Evolutionary conservation across 129 eudicot species (phyloP), one percentile per base, ranked within the genome.

Genomic region (Centrapalus pauciflorus): DNA sequence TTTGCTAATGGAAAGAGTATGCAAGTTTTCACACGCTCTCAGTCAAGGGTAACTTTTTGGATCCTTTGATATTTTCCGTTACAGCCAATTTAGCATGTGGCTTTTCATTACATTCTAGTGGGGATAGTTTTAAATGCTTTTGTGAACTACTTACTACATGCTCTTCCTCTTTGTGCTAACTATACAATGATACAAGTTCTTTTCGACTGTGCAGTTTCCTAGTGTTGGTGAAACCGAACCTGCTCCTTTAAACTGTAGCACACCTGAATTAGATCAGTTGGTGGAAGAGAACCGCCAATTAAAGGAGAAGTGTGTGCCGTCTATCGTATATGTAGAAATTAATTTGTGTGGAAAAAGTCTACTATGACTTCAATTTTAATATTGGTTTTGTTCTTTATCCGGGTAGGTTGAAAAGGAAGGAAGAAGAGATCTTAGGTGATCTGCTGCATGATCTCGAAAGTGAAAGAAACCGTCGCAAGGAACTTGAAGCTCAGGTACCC

Each of bases 401-500:
- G 12, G 12, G 14, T 76, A 90, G 97, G 74, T 76, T 88, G 80
- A 60, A 71, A 37, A 66, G 72, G 65, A 78, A 71, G 59, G 94
- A 88, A 29, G 89, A 77, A 1, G 82, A 73, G 27, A 54, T 75
- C 14, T 55, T 80, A 34, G 89, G 74, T 77, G 81, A 79, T 32
- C 26, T 83, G 72, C 72, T 64, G 45, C 81, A 29, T 28, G 89
- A 88, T 69, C 57, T 92, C 51, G 82, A 77, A 62, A 26, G 30
- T 5, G 84, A 85, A 62, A 83, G 58, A 78, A 83, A 64, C 13
- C 77, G 73, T 54, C 51, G 77, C 79, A 82, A 75, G 70, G 80
- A 70, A 59, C 85, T 92, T 28, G 96, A 85, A 79, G 77, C 80
- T 46, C 76, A 92, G 98, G 98, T 88, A 79, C 33, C 58, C 21